Evolutionary conservation across 805 yeast species (phyloP), one percentile per base, ranked within the genome.

Genomic region (Torulaspora delbrueckii): DNA sequence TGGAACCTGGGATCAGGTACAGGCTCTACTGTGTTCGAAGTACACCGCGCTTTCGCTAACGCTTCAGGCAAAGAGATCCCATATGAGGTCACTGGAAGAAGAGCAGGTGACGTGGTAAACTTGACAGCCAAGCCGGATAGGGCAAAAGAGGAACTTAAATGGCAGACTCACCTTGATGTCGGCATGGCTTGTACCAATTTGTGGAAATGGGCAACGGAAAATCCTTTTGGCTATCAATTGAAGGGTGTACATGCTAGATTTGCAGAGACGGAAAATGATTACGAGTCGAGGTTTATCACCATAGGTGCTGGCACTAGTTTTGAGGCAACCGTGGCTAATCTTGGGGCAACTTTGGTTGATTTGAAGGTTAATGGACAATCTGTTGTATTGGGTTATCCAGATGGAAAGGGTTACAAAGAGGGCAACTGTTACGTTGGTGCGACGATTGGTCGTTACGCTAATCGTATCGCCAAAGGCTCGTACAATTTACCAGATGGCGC

Each of bases 1-100:
- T 86, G 93, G 93, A 86, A 86, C 60, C 74, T 86, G 47, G 95
- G 95, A 35, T 79, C 90, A 8, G 95, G 95, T 26, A 76, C 69
- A 22, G 95, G 95, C 13, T 71, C 82, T 9, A 84, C 91, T 1
- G 95, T 86, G 5, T 70, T 84, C 46, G 89, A 86, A 54, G 81
- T 86, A 37, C 74, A 79, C 57, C 60, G 74, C 45, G 81, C 85
- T 1, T 86, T 85, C 63, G 72, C 78, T 56, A 71, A 72, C 42
- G 84, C 84, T 10, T 81, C 79, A 5, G 88, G 88, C 31, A 69
- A 74, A 37, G 72, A 76, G 28, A 71, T 86, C 43, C 84, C 89
- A 5, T 79, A 73, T 56, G 82, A 79, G 52, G 71, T 84, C n/a
- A 77, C 71, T 28, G 80, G 76, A 4, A 77, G 89, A 62, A 75